These are phyloP conservation scores for Aspergillus nomiae DNA, from an alignment of 2,329 filamentous ascomycete species.

Conservation along the genomic window DNA sequence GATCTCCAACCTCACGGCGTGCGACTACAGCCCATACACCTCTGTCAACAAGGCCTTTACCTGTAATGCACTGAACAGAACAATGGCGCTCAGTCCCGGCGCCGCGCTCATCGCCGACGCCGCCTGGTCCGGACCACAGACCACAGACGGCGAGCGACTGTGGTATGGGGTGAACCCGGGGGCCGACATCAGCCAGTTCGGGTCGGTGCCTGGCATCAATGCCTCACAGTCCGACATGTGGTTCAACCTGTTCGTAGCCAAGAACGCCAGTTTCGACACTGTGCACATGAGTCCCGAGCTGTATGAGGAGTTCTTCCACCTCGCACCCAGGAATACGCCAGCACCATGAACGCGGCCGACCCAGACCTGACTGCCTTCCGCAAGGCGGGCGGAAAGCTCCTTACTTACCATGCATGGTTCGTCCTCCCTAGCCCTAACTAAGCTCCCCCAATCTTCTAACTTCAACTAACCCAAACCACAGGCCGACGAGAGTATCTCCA, in stretches of 20 bases:
- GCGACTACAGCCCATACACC: constrained; percentile 7
- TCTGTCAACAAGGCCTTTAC: constrained; percentile 1
- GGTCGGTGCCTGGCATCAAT: not conserved
- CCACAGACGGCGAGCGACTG: not conserved
- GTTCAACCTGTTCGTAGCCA: not conserved
- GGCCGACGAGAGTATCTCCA: constrained; percentile 24
- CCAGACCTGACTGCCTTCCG: constrained; percentile 41
- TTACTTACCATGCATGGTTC: constrained; percentile 42
- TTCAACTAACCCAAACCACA: too few relatives aligned
- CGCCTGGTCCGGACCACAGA: constrained; percentile 5
- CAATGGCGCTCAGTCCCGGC: not conserved
- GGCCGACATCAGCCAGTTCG: not conserved
- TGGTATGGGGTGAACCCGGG: not conserved
- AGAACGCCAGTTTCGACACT: not conserved
- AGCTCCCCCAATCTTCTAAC: not conserved
- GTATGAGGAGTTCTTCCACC: constrained; percentile 16
- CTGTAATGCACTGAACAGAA: not conserved
- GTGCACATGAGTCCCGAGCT: not conserved
- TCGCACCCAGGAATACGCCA: constrained; percentile 28
- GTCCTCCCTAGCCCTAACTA: not conserved
- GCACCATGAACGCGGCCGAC: constrained; percentile 36
- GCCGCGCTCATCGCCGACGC: not conserved
- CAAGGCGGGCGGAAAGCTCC: constrained; percentile 39
- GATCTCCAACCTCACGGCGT: constrained; percentile 7
- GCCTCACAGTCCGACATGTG: too few relatives aligned